Evolutionary conservation across 495 filamentous ascomycete genomes (phyloP), one percentile per base, ranked within the genome.

Genomic region (Extremus antarcticus): DNA sequence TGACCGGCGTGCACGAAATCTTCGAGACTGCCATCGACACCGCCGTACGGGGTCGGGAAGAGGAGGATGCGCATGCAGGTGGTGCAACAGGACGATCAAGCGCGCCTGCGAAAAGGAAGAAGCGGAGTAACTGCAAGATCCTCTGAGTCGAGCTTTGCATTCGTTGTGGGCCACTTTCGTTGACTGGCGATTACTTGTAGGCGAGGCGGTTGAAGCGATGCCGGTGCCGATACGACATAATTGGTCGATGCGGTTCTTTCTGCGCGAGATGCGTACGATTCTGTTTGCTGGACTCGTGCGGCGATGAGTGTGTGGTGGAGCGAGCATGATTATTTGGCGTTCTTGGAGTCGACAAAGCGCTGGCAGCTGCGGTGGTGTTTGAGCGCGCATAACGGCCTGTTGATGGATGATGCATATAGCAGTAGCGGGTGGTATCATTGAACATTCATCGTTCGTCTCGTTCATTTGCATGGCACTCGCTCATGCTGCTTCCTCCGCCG

Each of bases 1-100:
- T 92, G 86, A 79, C 73, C 35, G 92, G 92, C 49, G 90, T 98
- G 25, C 87, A 97, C 64, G 90, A 95, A 58, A 90, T 98, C 62
- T 98, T 98, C 68, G 81, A 89, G 61, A 73, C 78, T 41, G 92
- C 92, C 15, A 89, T 98, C 64, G 83, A 88, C 60, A 88, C 84
- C 47, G 89, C 90, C 15, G 86, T 97, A 22, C 79, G 79, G 47
- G 55, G 59, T 0, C 55, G 51, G 41, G 83, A 84, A 65, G 82
- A 84, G 58, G 55, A 73, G 56, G 47, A 51, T 16, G 53, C 40
- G 21, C 20, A 16, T 2, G 24, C 19, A 23, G 43, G 54, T 21
- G 45, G 32, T 24, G 56, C 43, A 11, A 49, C 19, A 25, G 24
- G 52, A 25, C 32, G 39, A 29, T 23, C 35, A 46, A 38, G 47